Conservation (phyloP, 2,329 filamentous ascomycete genomes). For the Xylaria sp. region DNA sequence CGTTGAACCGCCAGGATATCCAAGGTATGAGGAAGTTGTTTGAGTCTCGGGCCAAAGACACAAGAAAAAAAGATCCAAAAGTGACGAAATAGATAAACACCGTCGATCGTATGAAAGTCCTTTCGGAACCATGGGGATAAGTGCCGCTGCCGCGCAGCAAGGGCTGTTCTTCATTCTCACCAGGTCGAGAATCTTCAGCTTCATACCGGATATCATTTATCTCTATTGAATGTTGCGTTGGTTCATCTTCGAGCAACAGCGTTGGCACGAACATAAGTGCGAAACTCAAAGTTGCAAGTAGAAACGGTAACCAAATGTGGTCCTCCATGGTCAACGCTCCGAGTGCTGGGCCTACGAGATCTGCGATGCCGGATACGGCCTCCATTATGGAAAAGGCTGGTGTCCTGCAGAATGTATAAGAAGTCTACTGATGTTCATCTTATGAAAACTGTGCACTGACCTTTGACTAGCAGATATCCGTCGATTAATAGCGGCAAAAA, state of each 20-base stretch:
- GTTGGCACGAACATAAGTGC: slow-evolving; percentile 26
- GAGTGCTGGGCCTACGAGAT: slow-evolving; percentile 24
- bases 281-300: slow-evolving; percentile 23
- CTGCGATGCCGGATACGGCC: slow-evolving; percentile 26
- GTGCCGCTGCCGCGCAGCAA: not conserved
- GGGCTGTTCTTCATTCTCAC: slow-evolving; percentile 16
- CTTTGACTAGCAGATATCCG: slow-evolving; percentile 16
- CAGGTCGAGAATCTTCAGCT: not conserved
- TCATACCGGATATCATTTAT: not conserved
- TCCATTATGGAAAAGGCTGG: slow-evolving; percentile 33
- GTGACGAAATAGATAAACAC: slow-evolving; percentile 7
- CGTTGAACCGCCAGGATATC: slow-evolving; percentile 33
- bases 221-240: not conserved
- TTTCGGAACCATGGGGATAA: not conserved
- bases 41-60: slow-evolving; percentile 27
- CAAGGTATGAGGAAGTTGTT: slow-evolving; percentile 33
- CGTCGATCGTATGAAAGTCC: not conserved
- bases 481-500: slow-evolving; percentile 27
- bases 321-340: slow-evolving; percentile 27
- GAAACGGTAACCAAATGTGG: slow-evolving; percentile 26
- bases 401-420: slow-evolving; percentile 9
- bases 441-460: not conserved
- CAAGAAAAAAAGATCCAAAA: slow-evolving; percentile 27
- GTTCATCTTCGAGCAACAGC: slow-evolving; percentile 7
- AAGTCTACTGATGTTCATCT: not conserved